These are phyloP conservation scores for Lizanozyma gosingica DNA, from an alignment of 1,139 yeast genomes.

Conservation along the genomic window DNA sequence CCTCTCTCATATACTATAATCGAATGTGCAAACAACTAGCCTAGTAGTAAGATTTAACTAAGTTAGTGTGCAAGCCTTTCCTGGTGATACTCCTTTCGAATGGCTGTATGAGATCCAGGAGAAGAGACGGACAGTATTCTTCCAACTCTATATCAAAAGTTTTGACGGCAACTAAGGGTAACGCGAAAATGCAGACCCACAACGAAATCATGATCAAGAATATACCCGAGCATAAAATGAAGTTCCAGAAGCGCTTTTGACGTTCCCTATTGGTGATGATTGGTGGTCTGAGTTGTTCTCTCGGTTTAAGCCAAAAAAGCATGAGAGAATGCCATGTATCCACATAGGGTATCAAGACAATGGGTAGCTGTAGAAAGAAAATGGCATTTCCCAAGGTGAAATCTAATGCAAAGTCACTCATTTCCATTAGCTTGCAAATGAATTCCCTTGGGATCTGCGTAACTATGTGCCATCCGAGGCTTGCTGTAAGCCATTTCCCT, in stretches of 20 bases:
- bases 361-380: slow-evolving; percentile 51
- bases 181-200: slow-evolving; percentile 27
- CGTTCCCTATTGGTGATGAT: slow-evolving; percentile 25
- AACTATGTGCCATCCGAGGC: slow-evolving; percentile 47
- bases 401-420: slow-evolving; percentile 63
- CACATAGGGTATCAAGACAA: slow-evolving; percentile 58
- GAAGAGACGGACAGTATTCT: slow-evolving; percentile 24
- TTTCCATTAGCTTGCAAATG: slow-evolving; percentile 58
- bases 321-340: slow-evolving; percentile 74
- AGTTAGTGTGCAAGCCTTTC: slow-evolving; percentile 27
- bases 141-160: slow-evolving; percentile 28
- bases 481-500: slow-evolving; percentile 62
- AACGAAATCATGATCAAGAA: slow-evolving; percentile 26
- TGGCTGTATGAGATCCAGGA: slow-evolving; percentile 36
- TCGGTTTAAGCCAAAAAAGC: slow-evolving; percentile 75
- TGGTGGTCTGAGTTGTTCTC: slow-evolving; percentile 37
- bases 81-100: slow-evolving; percentile 13
- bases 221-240: slow-evolving; percentile 32
- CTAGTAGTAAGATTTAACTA: slow-evolving; percentile 5
- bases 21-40: background rate
- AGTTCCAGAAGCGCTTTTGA: slow-evolving; percentile 17
- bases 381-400: slow-evolving; percentile 61
- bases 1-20: background rate
- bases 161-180: slow-evolving; percentile 29
- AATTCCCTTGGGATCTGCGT: slow-evolving; percentile 67